Evolutionary conservation across 1,284 basidiomycete genomes (phyloP).

Genomic region (Ustilago vetiveriae): DNA sequence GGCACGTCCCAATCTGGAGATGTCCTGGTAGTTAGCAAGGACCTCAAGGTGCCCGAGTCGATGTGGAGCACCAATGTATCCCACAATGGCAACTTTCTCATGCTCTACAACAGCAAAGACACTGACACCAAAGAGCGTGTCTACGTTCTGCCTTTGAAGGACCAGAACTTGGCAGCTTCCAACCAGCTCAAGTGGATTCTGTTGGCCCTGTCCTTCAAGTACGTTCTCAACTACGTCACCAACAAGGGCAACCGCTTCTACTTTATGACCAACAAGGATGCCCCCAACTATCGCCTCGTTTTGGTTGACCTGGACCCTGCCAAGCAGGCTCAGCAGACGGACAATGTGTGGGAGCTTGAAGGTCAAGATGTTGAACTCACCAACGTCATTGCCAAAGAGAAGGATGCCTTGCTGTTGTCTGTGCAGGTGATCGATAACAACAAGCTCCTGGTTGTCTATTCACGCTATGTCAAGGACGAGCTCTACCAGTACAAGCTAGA

Average conservation of each 20-base stretch:
- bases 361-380: conserved; percentile 67
- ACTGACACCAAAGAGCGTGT: conserved; percentile 61
- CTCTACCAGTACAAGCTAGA: conserved; percentile 77
- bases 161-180: conserved; percentile 15
- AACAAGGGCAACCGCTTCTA: conserved; percentile 63
- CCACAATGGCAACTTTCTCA: conserved; percentile 60
- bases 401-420: conserved; percentile 73
- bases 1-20: conserved; percentile 61
- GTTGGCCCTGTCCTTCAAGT: conserved; percentile 57
- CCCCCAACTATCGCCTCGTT: conserved; percentile 62
- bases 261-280: conserved; percentile 64
- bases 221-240: conserved; percentile 54
- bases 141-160: conserved; percentile 51
- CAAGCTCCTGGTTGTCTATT: conserved; percentile 76
- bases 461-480: conserved; percentile 83
- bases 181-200: conserved; percentile 57
- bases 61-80: conserved; percentile 59
- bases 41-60: conserved; percentile 49
- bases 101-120: conserved; percentile 59
- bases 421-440: conserved; percentile 73
- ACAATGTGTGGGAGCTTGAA: conserved; percentile 53
- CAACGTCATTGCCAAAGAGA: conserved; percentile 78
- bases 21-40: conserved; percentile 58
- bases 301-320: conserved; percentile 42
- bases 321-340: conserved; percentile 34